Conservation (phyloP, 1,284 basidiomycete genomes). For the Leccinum pachyderme region DNA sequence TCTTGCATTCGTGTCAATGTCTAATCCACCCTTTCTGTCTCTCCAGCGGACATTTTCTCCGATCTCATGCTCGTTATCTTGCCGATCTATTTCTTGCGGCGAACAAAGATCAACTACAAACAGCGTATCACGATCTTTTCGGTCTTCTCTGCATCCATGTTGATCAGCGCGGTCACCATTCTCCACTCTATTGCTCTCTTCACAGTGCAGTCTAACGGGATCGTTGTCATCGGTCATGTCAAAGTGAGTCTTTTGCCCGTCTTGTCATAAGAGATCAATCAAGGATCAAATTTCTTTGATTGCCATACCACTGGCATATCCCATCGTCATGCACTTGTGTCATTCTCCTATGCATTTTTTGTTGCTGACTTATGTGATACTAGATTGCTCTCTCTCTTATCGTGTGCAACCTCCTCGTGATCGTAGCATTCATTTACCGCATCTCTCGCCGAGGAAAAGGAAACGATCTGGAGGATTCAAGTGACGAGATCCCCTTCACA, state of each 20-base stretch:
- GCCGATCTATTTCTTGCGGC: constrained; percentile 17
- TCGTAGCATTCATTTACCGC: constrained; percentile 24
- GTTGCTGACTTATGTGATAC: constrained; percentile 2
- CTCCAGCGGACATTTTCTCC: constrained; percentile 26
- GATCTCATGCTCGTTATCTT: constrained; percentile 21
- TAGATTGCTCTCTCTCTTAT: constrained; percentile 22
- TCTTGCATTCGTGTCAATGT: neutral
- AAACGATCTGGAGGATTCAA: constrained; percentile 7
- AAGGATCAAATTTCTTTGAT: neutral
- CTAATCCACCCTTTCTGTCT: neutral
- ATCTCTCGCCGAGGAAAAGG: constrained; percentile 6
- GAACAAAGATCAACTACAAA: constrained; percentile 5
- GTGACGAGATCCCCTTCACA: constrained; percentile 9
- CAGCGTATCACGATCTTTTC: constrained; percentile 21
- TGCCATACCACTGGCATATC: neutral
- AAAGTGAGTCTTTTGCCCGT: constrained; percentile 16
- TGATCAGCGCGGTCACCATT: constrained; percentile 21
- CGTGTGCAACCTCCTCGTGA: constrained; percentile 32
- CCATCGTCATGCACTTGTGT: neutral
- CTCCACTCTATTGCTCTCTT: constrained; percentile 14
- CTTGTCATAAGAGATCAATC: neutral
- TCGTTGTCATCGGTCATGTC: constrained; percentile 20
- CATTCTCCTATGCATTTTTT: neutral
- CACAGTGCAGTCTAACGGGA: neutral
- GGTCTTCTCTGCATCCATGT: constrained; percentile 19